Percentiles rank a stretch among this genome's conserved stretches.
Evolutionary conservation across 2,329 filamentous ascomycete species (phyloP).

Genomic region (Apiospora hydei): DNA sequence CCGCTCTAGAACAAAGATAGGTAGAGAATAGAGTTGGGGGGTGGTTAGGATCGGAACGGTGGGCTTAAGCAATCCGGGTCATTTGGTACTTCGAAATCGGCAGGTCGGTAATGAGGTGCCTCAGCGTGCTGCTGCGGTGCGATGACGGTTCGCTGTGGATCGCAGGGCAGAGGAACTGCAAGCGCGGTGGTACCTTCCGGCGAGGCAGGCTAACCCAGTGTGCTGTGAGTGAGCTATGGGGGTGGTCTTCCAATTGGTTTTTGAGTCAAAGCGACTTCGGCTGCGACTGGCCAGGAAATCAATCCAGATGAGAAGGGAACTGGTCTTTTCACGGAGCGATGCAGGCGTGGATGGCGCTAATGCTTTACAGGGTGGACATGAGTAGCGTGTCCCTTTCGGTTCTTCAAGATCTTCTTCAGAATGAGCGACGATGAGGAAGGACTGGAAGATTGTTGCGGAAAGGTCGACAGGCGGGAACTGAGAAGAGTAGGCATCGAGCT

Average conservation of each 20-base stretch:
- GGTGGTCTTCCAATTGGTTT: neutral
- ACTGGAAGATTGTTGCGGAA: neutral
- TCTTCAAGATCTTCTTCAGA: neutral
- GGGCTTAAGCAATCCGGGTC: constrained; percentile 14
- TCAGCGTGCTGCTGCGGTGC: neutral
- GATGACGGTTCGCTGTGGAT: constrained; percentile 1
- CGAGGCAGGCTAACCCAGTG: neutral
- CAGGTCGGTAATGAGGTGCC: neutral
- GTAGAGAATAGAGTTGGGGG: constrained; percentile 13
- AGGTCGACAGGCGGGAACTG: neutral
- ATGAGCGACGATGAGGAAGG: constrained; percentile 1
- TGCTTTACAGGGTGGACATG: constrained; percentile 11
- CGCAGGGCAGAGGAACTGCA: constrained; percentile 2
- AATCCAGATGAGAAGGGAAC: neutral
- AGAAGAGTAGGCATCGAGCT: no score
- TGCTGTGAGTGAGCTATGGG: neutral
- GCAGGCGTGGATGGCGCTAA: neutral
- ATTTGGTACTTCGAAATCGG: neutral
- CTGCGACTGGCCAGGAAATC: neutral
- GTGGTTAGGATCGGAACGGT: constrained; percentile 20
- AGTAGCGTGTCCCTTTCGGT: neutral
- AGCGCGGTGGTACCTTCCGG: neutral
- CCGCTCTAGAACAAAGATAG: constrained; percentile 45
- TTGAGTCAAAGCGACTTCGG: constrained; percentile 3
- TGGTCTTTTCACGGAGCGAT: neutral